Evolutionary conservation across 768 basidiomycete species (phyloP).

Genomic region (Boletellus sp.): DNA sequence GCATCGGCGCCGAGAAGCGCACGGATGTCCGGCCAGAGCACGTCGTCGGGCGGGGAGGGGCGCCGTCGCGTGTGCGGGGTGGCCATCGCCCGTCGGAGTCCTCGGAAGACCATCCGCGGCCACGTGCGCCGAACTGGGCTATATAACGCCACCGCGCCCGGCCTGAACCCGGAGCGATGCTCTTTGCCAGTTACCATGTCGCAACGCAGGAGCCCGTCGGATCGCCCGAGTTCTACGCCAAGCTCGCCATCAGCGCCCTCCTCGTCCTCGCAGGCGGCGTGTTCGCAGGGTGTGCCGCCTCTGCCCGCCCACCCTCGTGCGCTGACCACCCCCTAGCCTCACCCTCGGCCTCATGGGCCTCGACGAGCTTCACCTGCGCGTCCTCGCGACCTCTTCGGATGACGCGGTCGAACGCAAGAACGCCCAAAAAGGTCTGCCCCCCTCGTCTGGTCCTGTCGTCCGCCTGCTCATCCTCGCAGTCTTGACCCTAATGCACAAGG

Average conservation of each 20-base stretch:
- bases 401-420: slow-evolving; percentile 62
- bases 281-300: slow-evolving; percentile 74
- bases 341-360: slow-evolving; percentile 93
- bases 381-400: slow-evolving; percentile 80
- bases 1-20: slow-evolving; percentile 61
- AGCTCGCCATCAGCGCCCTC: slow-evolving; percentile 58
- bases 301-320: background rate
- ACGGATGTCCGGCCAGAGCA: slow-evolving; percentile 68
- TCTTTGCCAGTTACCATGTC: background rate
- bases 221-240: slow-evolving; percentile 70
- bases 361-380: slow-evolving; percentile 86
- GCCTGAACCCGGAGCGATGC: slow-evolving; percentile 8
- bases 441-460: background rate
- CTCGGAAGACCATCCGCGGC: background rate
- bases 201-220: slow-evolving; percentile 35
- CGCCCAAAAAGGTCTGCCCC: slow-evolving; percentile 58
- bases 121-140: background rate
- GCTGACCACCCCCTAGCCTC: slow-evolving; percentile 43
- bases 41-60: slow-evolving; percentile 67
- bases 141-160: background rate
- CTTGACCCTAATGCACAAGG: slow-evolving; percentile 52
- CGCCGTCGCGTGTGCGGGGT: background rate
- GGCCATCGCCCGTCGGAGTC: background rate
- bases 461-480: slow-evolving; percentile 35
- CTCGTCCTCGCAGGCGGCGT: slow-evolving; percentile 86